phyloP scores from a whole-genome alignment of 2,329 filamentous ascomycete genomes.

The Penicillium freii region DNA sequence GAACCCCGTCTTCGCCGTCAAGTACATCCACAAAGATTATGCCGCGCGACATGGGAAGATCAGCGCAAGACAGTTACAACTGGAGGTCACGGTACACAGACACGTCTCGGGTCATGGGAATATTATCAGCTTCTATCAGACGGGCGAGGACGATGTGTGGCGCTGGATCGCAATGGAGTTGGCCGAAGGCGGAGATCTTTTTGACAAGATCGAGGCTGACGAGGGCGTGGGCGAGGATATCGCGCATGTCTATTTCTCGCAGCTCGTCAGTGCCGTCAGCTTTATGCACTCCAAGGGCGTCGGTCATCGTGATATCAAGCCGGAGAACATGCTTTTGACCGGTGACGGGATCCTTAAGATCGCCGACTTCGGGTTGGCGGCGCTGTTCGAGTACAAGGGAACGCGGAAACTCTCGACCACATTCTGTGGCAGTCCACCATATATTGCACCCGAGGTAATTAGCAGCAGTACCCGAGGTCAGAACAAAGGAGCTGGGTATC shows the following conservation, averaged over 20 bases:
- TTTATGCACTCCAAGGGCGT: constrained; percentile 97
- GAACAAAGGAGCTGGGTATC: constrained; percentile 47
- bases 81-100: constrained; percentile 87
- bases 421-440: constrained; percentile 92
- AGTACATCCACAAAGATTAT: constrained; percentile 97
- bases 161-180: constrained; percentile 98
- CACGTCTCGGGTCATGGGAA: constrained; percentile 87
- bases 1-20: constrained; percentile 87
- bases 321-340: constrained; percentile 91
- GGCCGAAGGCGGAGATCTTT: constrained; percentile 90
- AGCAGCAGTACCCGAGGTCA: constrained; percentile 53
- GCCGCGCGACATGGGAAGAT: constrained; percentile 85
- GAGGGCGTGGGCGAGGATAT: constrained; percentile 92
- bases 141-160: constrained; percentile 82
- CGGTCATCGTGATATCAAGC: constrained; percentile 86
- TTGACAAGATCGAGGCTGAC: constrained; percentile 99
- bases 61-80: constrained; percentile 80
- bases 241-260: constrained; percentile 92
- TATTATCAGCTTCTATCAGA: constrained; percentile 88
- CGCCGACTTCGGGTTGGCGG: constrained; percentile 94
- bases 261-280: constrained; percentile 83
- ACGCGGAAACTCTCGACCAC: constrained; percentile 78
- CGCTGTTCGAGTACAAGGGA: constrained; percentile 87
- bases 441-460: constrained; percentile 91
- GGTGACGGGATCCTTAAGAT: constrained; percentile 84